Percentiles rank a stretch among this genome's conserved stretches.
Conservation (phyloP, 2,329 filamentous ascomycete species). For the Zymoseptoria crescenta region DNA sequence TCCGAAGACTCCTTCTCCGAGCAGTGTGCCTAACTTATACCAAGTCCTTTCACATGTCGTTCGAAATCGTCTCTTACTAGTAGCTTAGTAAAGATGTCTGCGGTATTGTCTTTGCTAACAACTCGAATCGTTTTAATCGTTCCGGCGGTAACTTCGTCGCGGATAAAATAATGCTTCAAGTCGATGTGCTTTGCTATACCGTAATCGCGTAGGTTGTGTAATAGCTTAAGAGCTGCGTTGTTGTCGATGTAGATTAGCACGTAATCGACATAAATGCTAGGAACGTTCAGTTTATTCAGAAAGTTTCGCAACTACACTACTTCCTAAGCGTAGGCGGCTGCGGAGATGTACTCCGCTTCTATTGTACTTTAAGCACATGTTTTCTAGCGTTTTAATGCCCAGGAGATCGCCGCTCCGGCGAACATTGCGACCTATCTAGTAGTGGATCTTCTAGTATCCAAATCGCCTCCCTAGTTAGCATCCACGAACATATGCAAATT, state of each 20-base stretch:
- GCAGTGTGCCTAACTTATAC: background rate
- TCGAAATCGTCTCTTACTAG: background rate
- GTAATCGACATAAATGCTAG: background rate
- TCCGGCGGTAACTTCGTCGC: background rate
- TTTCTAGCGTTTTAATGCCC: constrained; percentile 3
- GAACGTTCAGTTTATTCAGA: constrained; percentile 5
- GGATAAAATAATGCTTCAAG: constrained; percentile 5
- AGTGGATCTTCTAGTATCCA: constrained; percentile 1
- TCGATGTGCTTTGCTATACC: constrained; percentile 6
- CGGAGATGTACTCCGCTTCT: constrained; percentile 7
- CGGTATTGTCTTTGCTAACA: constrained; percentile 3
- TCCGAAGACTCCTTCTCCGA: background rate
- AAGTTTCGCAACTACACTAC: constrained; percentile 5
- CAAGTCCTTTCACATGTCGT: background rate
- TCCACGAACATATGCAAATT: constrained; percentile 2
- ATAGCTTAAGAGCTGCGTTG: constrained; percentile 1
- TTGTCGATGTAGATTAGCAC: constrained; percentile 8
- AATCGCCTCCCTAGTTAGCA: constrained; percentile 2
- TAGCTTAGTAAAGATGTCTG: constrained; percentile 7
- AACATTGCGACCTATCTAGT: constrained; percentile 6
- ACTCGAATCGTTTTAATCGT: background rate
- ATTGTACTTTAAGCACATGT: background rate
- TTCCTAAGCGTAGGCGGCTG: constrained; percentile 1
- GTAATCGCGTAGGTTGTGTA: constrained; percentile 1
- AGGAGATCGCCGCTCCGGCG: constrained; percentile 1